Evolutionary conservation across 2,329 filamentous ascomycete genomes (phyloP).

Genomic region (Mollisia scopiformis): DNA sequence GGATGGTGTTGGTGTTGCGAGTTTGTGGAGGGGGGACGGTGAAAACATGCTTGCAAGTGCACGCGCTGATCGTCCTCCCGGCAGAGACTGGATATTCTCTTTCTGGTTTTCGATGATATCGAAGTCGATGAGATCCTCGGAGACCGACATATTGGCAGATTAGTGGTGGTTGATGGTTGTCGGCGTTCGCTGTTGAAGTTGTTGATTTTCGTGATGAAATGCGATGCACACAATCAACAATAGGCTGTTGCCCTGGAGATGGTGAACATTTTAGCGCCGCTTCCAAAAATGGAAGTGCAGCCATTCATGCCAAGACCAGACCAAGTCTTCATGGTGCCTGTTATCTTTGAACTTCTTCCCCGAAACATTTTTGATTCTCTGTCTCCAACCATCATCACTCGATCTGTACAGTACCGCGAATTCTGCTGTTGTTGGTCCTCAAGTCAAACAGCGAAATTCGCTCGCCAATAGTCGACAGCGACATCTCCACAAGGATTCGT

Average conservation of each 20-base stretch:
- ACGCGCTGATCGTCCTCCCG: slow-evolving; percentile 84
- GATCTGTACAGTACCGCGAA: too few relatives aligned
- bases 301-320: background rate
- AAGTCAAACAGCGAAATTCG: background rate
- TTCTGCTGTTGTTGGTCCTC: too few relatives aligned
- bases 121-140: slow-evolving; percentile 69
- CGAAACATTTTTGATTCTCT: background rate
- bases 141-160: slow-evolving; percentile 46
- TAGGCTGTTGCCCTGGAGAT: background rate
- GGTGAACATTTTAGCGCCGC: background rate
- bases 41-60: slow-evolving; percentile 85
- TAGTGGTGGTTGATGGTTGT: slow-evolving; percentile 16
- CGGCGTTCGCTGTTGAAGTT: background rate
- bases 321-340: background rate
- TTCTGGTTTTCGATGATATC: slow-evolving; percentile 95
- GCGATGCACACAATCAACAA: background rate
- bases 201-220: background rate
- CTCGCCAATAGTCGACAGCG: background rate
- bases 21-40: slow-evolving; percentile 60
- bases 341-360: background rate
- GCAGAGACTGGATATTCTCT: slow-evolving; percentile 95
- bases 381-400: background rate
- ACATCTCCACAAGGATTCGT: background rate
- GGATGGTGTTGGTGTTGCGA: slow-evolving; percentile 66
- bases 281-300: background rate